Evolutionary conservation across 1,284 basidiomycete species (phyloP).

Genomic region (Pseudozyma thailandica): DNA sequence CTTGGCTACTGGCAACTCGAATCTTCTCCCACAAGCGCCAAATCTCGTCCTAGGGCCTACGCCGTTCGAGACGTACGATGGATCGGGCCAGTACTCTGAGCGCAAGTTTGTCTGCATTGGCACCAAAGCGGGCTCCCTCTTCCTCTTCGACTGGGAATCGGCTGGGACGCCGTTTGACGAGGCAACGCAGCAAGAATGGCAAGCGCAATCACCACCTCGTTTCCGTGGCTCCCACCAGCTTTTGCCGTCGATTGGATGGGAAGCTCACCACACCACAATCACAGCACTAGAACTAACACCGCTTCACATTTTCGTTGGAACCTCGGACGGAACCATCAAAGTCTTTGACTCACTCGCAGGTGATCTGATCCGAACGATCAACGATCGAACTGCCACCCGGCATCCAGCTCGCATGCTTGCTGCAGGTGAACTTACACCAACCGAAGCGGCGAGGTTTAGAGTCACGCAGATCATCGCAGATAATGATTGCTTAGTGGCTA

Average conservation of each 20-base stretch:
- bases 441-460: constrained; percentile 70
- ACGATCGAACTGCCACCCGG: constrained; percentile 60
- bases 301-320: constrained; percentile 51
- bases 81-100: constrained; percentile 49
- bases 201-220: constrained; percentile 72
- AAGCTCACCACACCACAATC: constrained; percentile 55
- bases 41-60: constrained; percentile 38
- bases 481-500: constrained; percentile 75
- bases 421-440: constrained; percentile 70
- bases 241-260: constrained; percentile 69
- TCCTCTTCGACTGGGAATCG: constrained; percentile 61
- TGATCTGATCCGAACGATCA: constrained; percentile 61
- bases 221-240: constrained; percentile 74
- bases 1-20: constrained; percentile 3
- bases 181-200: constrained; percentile 49
- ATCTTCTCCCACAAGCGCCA: constrained; percentile 1
- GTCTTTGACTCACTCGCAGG: constrained; percentile 77
- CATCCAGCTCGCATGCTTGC: constrained; percentile 74
- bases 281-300: constrained; percentile 57
- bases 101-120: constrained; percentile 61
- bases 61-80: constrained; percentile 24
- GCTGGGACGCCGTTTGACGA: constrained; percentile 34
- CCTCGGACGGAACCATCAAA: constrained; percentile 74
- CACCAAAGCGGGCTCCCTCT: constrained; percentile 55
- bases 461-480: constrained; percentile 77